A percentile compares a stretch with the other conserved stretches of the same genome.
Evolutionary conservation across 495 filamentous ascomycete genomes (phyloP).

Genomic region (Amniculicola lignicola): DNA sequence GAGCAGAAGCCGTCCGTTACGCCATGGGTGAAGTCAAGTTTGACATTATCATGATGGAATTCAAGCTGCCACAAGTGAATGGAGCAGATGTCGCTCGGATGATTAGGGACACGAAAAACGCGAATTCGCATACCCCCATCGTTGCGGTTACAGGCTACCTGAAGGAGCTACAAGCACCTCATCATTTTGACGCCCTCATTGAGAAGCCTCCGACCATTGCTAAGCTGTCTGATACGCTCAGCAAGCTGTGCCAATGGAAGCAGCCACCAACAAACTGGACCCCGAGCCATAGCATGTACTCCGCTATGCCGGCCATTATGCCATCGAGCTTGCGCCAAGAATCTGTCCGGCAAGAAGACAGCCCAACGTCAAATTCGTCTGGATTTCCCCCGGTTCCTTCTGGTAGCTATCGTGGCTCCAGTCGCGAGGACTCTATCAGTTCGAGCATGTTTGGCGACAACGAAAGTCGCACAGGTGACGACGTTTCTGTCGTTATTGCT

Average conservation of each 20-base stretch:
- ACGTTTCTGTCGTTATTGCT: conserved; percentile 71
- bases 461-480: conserved; percentile 74
- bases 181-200: conserved; percentile 91
- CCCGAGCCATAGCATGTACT: conserved; percentile 39
- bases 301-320: conserved; percentile 59
- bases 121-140: conserved; percentile 91
- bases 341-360: conserved; percentile 64
- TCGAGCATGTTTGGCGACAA: conserved; percentile 84
- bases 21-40: conserved; percentile 89
- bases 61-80: conserved; percentile 88
- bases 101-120: conserved; percentile 92
- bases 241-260: conserved; percentile 89
- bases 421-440: conserved; percentile 78
- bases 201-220: conserved; percentile 91
- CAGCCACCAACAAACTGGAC: conserved; percentile 56
- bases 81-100: conserved; percentile 94
- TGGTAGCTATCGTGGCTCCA: conserved; percentile 72
- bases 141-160: conserved; percentile 97
- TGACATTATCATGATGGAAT: conserved; percentile 98
- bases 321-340: conserved; percentile 61
- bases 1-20: conserved; percentile 84
- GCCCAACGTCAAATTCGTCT: conserved; percentile 79
- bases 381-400: conserved; percentile 66
- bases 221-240: conserved; percentile 81
- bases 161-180: conserved; percentile 87